Evolutionary conservation across 306 rosid genomes (phyloP), one percentile per base, ranked within the genome.

Genomic region (Rosa rugosa): DNA sequence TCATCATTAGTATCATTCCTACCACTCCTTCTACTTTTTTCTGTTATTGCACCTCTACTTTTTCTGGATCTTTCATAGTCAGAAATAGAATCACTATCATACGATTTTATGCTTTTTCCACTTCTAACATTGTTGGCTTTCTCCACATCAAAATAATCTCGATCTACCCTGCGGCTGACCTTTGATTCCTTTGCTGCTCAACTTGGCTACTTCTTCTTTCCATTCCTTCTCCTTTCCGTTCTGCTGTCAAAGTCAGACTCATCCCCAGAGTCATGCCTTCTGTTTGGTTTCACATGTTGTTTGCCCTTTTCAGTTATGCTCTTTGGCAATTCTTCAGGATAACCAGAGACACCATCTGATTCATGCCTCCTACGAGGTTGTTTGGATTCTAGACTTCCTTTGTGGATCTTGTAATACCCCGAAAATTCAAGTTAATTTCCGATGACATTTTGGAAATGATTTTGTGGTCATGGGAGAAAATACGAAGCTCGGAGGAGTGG

Each of bases 201-300:
- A 10, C 72, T 79, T 63, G 83, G 41, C 80, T 77, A 6, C 31
- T 65, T 68, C 75, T 91, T 82, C 79, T 82, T 73, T 85, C 87
- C 47, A 71, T 45, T 27, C 31, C 31, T 27, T 27, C 31, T 27
- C 31, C 31, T 27, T 27, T 27, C 31, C 31, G 1, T 27, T 80
- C 65, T 85, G 75, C 69, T 74, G 50, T 79, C 91, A 65, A 63
- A 76, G 85, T 88, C 88, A 75, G 92, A 75, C 64, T 90, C 90
- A 63, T 81, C 88, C 77, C 77, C 77, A 4, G 91, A 90, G 77
- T 87, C 87, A 73, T 75, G 76, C n/a, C 31, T 84, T 69, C 71
- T 87, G 27, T 69, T 73, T 3, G 62, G 36, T 76, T 66, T 67
- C 5, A 5, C 36, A 57, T 25, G 83, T 23, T 76, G 77, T 72